phyloP scores from a whole-genome alignment of 495 filamentous ascomycete genomes.

The Podospora comata region DNA sequence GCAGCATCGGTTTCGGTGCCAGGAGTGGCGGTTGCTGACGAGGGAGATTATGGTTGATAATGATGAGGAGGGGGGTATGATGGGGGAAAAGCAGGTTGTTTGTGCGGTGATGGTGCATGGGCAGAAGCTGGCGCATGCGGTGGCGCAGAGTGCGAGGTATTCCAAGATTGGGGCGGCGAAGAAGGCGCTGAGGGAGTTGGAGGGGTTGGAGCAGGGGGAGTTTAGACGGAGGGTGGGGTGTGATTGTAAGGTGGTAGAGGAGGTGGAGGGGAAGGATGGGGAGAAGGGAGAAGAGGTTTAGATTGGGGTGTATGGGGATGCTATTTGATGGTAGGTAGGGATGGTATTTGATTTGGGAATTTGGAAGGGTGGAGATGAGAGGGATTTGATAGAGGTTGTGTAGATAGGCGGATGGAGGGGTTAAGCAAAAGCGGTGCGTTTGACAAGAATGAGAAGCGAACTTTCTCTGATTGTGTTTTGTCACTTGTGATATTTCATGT shows the following conservation, averaged over 20 bases:
- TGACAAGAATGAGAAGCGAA: not conserved
- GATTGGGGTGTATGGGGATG: constrained; percentile 12
- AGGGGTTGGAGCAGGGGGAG: constrained; percentile 54
- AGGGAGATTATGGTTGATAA: constrained; percentile 18
- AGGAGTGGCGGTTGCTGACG: constrained; percentile 40
- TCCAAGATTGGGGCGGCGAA: constrained; percentile 73
- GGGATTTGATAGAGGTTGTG: not conserved
- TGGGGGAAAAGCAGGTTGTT: constrained; percentile 51
- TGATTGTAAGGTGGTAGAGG: constrained; percentile 46
- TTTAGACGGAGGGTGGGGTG: constrained; percentile 63
- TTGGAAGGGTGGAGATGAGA: not conserved
- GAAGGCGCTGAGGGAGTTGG: constrained; percentile 57
- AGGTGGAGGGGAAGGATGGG: not conserved
- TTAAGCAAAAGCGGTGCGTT: too few relatives aligned
- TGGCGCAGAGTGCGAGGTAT: constrained; percentile 60
- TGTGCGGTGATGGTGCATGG: constrained; percentile 78
- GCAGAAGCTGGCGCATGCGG: constrained; percentile 58
- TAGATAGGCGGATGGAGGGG: not conserved
- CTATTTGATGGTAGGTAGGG: constrained; percentile 8
- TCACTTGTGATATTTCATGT: too few relatives aligned
- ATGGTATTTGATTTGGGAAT: not conserved
- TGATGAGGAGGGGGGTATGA: constrained; percentile 26
- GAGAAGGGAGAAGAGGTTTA: not conserved
- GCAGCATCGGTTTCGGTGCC: constrained; percentile 45
- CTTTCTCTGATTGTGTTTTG: not conserved